Evolutionary conservation across 495 filamentous ascomycete genomes (phyloP), one percentile per base, ranked within the genome.

Genomic region (Hypoxylon intermedium): DNA sequence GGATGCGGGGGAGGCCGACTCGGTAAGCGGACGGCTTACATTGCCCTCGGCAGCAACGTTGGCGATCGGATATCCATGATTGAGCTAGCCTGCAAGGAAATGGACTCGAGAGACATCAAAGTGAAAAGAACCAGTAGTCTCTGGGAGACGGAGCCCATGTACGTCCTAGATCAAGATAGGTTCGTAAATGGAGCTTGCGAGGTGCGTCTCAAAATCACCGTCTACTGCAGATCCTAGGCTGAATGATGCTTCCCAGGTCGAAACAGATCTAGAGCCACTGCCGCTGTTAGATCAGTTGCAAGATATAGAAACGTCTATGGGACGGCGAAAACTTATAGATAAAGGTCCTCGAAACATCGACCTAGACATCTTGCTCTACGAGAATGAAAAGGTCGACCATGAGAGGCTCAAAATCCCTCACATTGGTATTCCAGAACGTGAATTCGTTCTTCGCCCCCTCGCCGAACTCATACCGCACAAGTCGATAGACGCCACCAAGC

Each of bases 81-180:
- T 41, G 91, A 96, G 72, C 75, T 80, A 53, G 93, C 94, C 1
- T 91, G 91, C 71, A 78, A 77, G 41, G 83, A 88, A 66, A 89
- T 98, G 85, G 83, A 88, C 46, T 70, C 74, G 23, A 77, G 83
- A 28, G 85, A 82, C 43, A 90, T 98, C 71, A 83, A 76, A 53
- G 82, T 98, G 33, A 82, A 84, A 49, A 77, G 87, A 64, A 97
- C 93, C 0, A 97, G 94, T 69, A 85, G 86, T 49, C 79, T 98
- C 31, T 98, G 93, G 79, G 91, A 98, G 76, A 98, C 93, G 5
- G 85, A 90, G 57, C 90, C 94, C 18, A 98, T 98, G 94, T 98
- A 98, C 75, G 87, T 97, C 62, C 75, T 88, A 60, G 87, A 96
- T 67, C 94, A 98, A 70, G 85, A 84, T 54, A 82, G 85, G 13